Evolutionary conservation across 2,329 filamentous ascomycete genomes (phyloP), one percentile per base, ranked within the genome.

Genomic region (Macrophomina pseudophaseolina): DNA sequence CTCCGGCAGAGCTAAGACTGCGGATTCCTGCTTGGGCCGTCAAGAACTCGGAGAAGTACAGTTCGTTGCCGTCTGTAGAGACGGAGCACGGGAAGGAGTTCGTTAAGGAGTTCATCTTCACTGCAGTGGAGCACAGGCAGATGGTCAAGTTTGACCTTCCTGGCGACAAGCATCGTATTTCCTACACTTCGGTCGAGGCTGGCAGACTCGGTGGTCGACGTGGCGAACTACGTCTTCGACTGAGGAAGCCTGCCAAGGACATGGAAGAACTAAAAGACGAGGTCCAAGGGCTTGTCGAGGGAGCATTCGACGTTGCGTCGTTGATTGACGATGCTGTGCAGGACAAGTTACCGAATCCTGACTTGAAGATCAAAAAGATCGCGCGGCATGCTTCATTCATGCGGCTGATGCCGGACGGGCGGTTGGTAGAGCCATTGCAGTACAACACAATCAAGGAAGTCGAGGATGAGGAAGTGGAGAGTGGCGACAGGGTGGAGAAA

Each of bases 11-110:
- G 0, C 64, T 78, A 3, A 66, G 18, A 11, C 54, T 79, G 7
- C 52, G 70, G 0, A 72, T 79, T 9, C 77, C 77, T 5, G 70
- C 68, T 32, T 76, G 74, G 74, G 70, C 70, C 0, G 70, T 78
- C 5, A 69, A 68, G 4, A 62, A 66, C 38, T 14, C 48, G 23
- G 56, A 66, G 8, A 30, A 44, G 11, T 66, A 62, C 23, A 33
- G 11, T 9, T 16, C 16, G 18, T 28, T 66, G 18, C 64, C 53
- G 6, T 23, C 8, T n/a, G 23, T 23, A 5, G 7, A 33, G 8
- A 59, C 64, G 14, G 32, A 58, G 7, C 54, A 56, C 0, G 59
- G 71, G 48, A 59, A 62, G 8, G 66, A 68, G 14, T 51, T 52
- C 8, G 60, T 62, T 5, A 67, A 75, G 30, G 72, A 68, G 9